These are phyloP conservation scores for Penicillium sp. DNA, from an alignment of 2,329 filamentous ascomycete species.

Conservation along the genomic window DNA sequence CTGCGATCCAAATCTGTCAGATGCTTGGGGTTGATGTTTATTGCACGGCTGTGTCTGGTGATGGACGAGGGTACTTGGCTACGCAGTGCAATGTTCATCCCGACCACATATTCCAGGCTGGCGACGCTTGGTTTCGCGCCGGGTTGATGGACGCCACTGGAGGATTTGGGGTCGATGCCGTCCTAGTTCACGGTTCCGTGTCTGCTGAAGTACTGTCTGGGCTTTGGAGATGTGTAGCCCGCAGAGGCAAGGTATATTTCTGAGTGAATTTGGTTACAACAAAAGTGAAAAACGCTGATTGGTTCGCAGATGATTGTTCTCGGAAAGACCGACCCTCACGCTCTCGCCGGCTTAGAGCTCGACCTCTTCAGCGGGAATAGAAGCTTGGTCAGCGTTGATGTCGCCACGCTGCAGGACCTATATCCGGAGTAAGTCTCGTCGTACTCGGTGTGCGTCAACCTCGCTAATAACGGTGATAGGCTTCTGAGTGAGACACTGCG, in stretches of 20 bases:
- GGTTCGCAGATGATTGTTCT: constrained; percentile 22
- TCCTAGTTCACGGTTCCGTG: constrained; percentile 28
- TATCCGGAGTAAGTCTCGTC: neutral
- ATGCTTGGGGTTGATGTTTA: constrained; percentile 31
- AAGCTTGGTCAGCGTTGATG: constrained; percentile 17
- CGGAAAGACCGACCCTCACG: constrained; percentile 18
- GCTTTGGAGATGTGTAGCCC: constrained; percentile 27
- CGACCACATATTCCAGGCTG: constrained; percentile 32
- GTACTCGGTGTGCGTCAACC: neutral
- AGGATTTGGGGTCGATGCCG: constrained; percentile 7
- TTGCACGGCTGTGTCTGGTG: constrained; percentile 26
- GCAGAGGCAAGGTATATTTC: neutral
- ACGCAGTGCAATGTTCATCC: constrained; percentile 23
- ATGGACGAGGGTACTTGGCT: constrained; percentile 28
- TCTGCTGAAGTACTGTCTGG: constrained; percentile 25
- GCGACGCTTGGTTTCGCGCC: constrained; percentile 23
- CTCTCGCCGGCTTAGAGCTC: constrained; percentile 13
- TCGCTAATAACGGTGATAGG: neutral
- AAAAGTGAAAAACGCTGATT: constrained; percentile 5
- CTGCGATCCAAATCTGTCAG: constrained; percentile 30
- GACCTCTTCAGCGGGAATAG: constrained; percentile 17
- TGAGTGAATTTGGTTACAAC: neutral
- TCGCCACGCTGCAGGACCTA: neutral
- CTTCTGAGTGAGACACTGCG: neutral
- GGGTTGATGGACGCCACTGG: constrained; percentile 14